Evolutionary conservation across 305 asterid species (phyloP).

Genomic region (Petunia hybrid): DNA sequence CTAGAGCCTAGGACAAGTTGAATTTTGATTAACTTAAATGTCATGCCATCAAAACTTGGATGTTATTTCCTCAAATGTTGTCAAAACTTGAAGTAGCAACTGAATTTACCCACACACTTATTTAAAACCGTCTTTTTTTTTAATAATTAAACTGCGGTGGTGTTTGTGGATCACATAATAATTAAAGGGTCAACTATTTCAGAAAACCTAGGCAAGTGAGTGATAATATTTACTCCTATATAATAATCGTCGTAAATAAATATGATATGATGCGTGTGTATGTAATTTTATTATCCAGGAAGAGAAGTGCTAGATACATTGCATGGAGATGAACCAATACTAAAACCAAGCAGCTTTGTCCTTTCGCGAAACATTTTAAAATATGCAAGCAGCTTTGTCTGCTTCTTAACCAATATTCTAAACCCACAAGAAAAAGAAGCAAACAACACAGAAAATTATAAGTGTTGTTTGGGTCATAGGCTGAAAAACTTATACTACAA

Average conservation of each 20-base stretch:
- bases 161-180: background rate
- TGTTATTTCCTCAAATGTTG: background rate
- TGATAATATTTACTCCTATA: background rate
- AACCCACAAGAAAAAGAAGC: background rate
- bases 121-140: background rate
- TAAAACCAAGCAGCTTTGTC: background rate
- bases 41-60: background rate
- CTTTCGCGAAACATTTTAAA: background rate
- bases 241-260: background rate
- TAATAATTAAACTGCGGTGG: background rate
- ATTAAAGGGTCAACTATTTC: background rate
- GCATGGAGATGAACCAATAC: conserved; percentile 27
- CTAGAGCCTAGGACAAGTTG: background rate
- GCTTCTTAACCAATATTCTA: background rate
- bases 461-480: background rate
- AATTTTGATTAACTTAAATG: background rate
- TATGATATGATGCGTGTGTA: conserved; percentile 31
- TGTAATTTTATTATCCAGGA: conserved; percentile 23
- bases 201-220: background rate
- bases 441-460: background rate
- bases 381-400: conserved; percentile 27
- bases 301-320: conserved; percentile 35
- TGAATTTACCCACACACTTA: background rate
- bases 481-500: no score
- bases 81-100: background rate